Evolutionary conservation across 129 eudicot genomes (phyloP).

Genomic region (Arctium lappa): DNA sequence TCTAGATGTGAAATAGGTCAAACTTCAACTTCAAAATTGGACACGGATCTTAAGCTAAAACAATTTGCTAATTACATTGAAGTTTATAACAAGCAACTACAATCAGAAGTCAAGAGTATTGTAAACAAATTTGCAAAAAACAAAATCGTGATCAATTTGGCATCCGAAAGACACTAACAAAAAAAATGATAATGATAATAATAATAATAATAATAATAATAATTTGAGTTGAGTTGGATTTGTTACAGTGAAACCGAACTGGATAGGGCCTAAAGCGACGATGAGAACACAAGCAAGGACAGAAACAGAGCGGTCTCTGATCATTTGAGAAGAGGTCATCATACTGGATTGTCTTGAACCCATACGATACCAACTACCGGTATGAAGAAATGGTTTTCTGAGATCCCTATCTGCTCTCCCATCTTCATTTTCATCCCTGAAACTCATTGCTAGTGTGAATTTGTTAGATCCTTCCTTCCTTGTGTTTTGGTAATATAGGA

Average conservation of each 20-base stretch:
- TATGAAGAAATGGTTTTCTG: constrained; percentile 82
- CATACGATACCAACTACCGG: constrained; percentile 98
- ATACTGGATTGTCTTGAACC: constrained; percentile 86
- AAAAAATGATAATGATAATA: too few relatives aligned
- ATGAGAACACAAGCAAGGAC: constrained; percentile 93
- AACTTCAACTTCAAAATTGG: neutral
- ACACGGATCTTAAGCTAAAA: constrained; percentile 1
- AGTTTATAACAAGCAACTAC: neutral
- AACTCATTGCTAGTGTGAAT: constrained; percentile 47
- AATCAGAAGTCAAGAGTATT: neutral
- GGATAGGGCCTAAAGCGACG: constrained; percentile 92
- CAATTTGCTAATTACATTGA: neutral
- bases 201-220: too few relatives aligned
- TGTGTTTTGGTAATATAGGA: neutral
- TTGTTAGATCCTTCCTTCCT: neutral
- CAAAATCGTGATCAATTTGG: neutral
- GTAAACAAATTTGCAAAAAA: neutral
- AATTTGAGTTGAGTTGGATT: neutral
- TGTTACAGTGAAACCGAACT: constrained; percentile 92
- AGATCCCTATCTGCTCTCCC: constrained; percentile 51
- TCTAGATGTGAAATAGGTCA: constrained; percentile 2
- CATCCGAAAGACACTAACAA: neutral
- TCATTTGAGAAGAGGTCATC: constrained; percentile 86
- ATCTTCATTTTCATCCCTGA: constrained; percentile 63
- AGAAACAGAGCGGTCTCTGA: constrained; percentile 84